A percentile compares a stretch with the other conserved stretches of the same genome.
Conservation (phyloP, 257 asterid genomes). For the Lycium ferocissimum region DNA sequence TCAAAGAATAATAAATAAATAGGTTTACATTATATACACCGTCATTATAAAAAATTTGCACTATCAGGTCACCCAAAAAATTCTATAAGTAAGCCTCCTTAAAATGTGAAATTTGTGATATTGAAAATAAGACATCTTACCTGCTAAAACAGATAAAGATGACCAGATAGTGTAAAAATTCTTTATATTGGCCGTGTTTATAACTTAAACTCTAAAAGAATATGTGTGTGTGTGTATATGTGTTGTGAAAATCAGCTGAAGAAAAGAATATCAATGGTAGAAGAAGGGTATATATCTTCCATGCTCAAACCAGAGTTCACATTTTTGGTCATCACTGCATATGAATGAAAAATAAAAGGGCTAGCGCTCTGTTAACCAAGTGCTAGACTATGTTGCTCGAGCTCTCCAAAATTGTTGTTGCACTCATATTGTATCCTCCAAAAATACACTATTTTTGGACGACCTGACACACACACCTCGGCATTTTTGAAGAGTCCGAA, state of each 20-base stretch:
- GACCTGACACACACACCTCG: no score
- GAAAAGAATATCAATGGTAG: background rate
- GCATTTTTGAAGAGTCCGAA: no score
- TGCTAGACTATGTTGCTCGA: background rate
- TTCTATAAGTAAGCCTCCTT: fast-evolving
- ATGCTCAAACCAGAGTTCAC: constrained; percentile 62
- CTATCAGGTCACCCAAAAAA: background rate
- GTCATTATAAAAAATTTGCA: background rate
- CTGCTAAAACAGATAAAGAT: background rate
- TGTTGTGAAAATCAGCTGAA: background rate
- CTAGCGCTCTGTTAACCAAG: background rate
- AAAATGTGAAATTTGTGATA: background rate
- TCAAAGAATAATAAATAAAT: background rate
- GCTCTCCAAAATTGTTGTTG: background rate
- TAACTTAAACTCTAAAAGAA: background rate
- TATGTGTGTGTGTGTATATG: background rate
- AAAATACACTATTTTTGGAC: no score
- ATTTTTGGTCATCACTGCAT: constrained; percentile 58
- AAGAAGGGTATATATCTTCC: constrained; percentile 25
- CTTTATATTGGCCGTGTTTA: background rate
- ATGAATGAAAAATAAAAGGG: constrained; percentile 10
- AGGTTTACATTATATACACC: background rate
- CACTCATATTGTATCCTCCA: no score
- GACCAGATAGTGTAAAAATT: background rate
- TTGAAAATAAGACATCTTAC: background rate